phyloP scores from a whole-genome alignment of 768 basidiomycete species.

The Mrakia blollopis region DNA sequence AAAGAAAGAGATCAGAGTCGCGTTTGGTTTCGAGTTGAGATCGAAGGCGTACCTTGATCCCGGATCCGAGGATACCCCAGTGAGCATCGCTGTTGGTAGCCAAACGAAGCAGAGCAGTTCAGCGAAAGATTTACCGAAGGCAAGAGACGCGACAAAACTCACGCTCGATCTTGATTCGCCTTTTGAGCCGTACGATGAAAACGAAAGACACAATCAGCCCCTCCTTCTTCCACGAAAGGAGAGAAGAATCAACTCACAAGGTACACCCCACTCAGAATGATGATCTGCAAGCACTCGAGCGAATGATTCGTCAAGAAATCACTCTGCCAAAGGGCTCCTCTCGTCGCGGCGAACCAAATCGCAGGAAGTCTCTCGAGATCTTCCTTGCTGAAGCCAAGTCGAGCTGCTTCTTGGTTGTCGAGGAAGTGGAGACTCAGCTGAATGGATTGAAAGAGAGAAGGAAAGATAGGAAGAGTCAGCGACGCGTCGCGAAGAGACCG shows the following conservation, averaged over 20 bases:
- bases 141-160: too few species aligned
- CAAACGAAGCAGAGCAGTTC: neutral
- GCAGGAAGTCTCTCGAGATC: constrained; percentile 41
- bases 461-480: neutral
- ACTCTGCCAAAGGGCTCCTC: constrained; percentile 40
- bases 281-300: constrained; percentile 42
- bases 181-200: too few species aligned
- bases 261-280: constrained; percentile 42
- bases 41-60: constrained; percentile 37
- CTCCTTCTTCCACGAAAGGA: neutral
- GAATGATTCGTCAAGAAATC: constrained; percentile 43
- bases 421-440: constrained; percentile 45
- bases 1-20: too few species aligned
- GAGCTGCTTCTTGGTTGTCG: constrained; percentile 39
- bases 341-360: constrained; percentile 37
- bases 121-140: neutral
- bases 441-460: neutral
- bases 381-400: constrained; percentile 40
- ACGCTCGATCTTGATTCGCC: too few species aligned
- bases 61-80: constrained; percentile 44
- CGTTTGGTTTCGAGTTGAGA: too few species aligned
- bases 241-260: constrained; percentile 36
- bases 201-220: too few species aligned
- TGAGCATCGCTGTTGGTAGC: constrained; percentile 40
- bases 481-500: neutral